Conservation (phyloP, 2,329 filamentous ascomycete species). For the Ascochyta lentis region DNA sequence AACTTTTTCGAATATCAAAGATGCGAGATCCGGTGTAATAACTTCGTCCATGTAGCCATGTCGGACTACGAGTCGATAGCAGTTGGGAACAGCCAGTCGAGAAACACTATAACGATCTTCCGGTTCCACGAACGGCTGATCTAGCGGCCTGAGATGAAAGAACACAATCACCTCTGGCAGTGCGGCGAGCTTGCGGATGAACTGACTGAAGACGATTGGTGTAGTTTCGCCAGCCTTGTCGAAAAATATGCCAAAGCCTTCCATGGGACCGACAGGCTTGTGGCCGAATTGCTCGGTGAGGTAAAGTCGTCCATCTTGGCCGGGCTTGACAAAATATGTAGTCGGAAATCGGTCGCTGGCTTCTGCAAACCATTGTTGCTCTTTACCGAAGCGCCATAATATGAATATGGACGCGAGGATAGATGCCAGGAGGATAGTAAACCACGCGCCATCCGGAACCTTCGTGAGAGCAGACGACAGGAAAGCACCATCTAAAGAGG, state of each 20-base stretch:
- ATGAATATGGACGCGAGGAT: constrained; percentile 71
- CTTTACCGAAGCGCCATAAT: constrained; percentile 80
- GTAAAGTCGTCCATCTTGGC: constrained; percentile 41
- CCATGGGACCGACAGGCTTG: constrained; percentile 45
- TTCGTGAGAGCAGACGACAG: constrained; percentile 74
- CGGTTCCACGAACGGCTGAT: constrained; percentile 54
- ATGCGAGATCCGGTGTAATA: constrained; percentile 67
- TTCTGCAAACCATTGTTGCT: constrained; percentile 77
- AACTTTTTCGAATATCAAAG: constrained; percentile 64
- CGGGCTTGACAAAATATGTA: constrained; percentile 52
- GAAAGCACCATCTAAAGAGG: constrained; percentile 71
- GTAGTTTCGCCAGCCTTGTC: constrained; percentile 74
- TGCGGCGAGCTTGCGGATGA: constrained; percentile 72
- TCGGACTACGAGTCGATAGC: constrained; percentile 72
- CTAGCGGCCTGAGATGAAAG: constrained; percentile 72
- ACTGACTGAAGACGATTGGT: constrained; percentile 73
- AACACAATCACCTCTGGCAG: constrained; percentile 72
- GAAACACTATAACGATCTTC: constrained; percentile 59
- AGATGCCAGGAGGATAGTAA: constrained; percentile 70
- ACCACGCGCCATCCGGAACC: constrained; percentile 79
- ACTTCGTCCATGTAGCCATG: constrained; percentile 78
- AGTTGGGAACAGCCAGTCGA: constrained; percentile 62
- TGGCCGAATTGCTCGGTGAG: constrained; percentile 50
- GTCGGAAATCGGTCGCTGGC: constrained; percentile 61
- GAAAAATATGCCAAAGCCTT: constrained; percentile 75